Conservation (phyloP, 139 green algal genomes). For the Coelastrella sp. region DNA sequence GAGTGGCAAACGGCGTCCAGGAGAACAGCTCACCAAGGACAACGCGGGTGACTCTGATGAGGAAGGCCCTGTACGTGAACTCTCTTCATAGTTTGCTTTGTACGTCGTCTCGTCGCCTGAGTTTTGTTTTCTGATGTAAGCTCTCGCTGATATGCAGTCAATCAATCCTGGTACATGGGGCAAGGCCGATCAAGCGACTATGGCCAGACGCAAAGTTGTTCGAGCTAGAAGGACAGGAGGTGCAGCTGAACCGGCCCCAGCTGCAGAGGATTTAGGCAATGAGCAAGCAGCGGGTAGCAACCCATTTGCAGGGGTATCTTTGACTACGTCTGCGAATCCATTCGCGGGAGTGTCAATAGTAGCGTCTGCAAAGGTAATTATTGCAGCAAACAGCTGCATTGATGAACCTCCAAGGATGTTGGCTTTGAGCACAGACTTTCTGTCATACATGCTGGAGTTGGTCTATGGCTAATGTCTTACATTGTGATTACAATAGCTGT, state of each 20-base stretch:
- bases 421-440: too few species aligned
- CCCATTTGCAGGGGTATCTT: conserved; percentile 67
- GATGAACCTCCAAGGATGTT: too few species aligned
- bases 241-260: conserved; percentile 3
- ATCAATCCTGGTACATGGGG: conserved; percentile 63
- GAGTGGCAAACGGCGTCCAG: conserved; percentile 68
- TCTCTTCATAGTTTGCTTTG: too few species aligned
- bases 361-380: conserved; percentile 22
- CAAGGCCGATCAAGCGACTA: conserved; percentile 65
- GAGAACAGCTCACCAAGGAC: conserved; percentile 76
- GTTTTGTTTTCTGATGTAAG: too few species aligned
- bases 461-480: too few species aligned
- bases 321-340: conserved; percentile 45
- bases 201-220: conserved; percentile 71
- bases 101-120: too few species aligned
- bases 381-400: too few species aligned
- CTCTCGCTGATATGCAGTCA: too few species aligned
- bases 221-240: conserved; percentile 30
- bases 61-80: conserved; percentile 44
- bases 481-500: too few species aligned
- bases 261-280: not conserved
- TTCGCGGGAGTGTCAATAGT: conserved; percentile 26
- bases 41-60: conserved; percentile 58
- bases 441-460: too few species aligned
- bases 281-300: conserved; percentile 49